These are phyloP conservation scores for Stromatinia cepivora DNA, from an alignment of 2,329 filamentous ascomycete species.

Conservation along the genomic window DNA sequence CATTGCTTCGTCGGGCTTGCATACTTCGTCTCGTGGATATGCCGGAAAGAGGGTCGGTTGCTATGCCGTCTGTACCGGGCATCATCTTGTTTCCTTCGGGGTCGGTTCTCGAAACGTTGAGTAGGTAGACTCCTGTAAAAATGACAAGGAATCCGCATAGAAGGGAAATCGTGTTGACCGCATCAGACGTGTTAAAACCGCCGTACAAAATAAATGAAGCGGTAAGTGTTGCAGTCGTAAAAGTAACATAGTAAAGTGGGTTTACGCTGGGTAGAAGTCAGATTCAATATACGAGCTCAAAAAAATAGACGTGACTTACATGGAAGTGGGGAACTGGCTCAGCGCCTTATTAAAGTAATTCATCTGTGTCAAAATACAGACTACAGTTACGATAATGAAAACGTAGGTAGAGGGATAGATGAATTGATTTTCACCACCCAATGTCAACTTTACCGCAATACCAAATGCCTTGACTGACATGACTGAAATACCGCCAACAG, in stretches of 20 bases:
- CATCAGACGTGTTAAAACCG: constrained; percentile 92
- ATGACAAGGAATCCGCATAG: constrained; percentile 92
- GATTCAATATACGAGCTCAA: background rate
- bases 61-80: constrained; percentile 72
- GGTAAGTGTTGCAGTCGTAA: constrained; percentile 89
- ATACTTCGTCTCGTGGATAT: constrained; percentile 90
- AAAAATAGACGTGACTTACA: constrained; percentile 59
- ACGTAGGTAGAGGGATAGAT: constrained; percentile 93
- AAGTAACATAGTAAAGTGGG: constrained; percentile 90
- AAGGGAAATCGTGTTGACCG: constrained; percentile 88
- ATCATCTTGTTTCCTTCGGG: constrained; percentile 73
- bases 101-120: constrained; percentile 92
- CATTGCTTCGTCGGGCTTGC: constrained; percentile 78
- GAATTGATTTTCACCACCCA: constrained; percentile 94
- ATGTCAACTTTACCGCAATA: constrained; percentile 92
- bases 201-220: constrained; percentile 95
- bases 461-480: constrained; percentile 99
- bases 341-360: constrained; percentile 99
- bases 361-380: constrained; percentile 98
- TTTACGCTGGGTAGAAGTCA: constrained; percentile 56
- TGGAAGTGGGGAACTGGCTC: constrained; percentile 94
- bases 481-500: constrained; percentile 93
- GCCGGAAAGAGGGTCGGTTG: constrained; percentile 87
- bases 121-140: constrained; percentile 90
- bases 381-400: constrained; percentile 87